Conservation (phyloP, 305 asterid genomes). For the Fraxinus nigra region DNA sequence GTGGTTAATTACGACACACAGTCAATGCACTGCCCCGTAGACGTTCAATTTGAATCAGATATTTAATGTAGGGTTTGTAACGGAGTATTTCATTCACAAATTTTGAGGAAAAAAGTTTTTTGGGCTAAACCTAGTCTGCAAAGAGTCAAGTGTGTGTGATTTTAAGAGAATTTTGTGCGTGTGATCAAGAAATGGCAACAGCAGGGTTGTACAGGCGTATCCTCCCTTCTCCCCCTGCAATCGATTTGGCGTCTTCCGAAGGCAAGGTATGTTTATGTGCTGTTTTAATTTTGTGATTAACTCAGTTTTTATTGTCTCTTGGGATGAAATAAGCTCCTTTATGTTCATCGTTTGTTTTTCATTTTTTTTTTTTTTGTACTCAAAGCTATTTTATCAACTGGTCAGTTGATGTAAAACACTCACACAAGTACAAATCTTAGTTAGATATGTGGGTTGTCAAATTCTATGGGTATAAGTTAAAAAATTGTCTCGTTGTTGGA, state of each 20-base stretch:
- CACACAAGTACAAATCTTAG: not conserved
- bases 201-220: conserved; percentile 82
- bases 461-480: not conserved
- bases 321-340: not conserved
- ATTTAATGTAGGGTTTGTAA: not conserved
- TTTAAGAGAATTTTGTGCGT: not conserved
- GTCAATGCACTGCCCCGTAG: not conserved
- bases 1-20: not conserved
- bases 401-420: too few species aligned
- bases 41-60: not conserved
- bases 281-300: not conserved
- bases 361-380: not conserved
- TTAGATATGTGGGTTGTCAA: not conserved
- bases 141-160: not conserved
- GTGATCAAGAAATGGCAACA: conserved; percentile 54
- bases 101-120: not conserved
- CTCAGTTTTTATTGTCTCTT: not conserved
- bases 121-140: not conserved
- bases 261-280: conserved; percentile 57
- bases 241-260: conserved; percentile 79
- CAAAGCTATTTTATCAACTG: not conserved
- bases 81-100: not conserved
- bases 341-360: not conserved
- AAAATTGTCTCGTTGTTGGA: not conserved
- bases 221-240: conserved; percentile 94